phyloP scores from a whole-genome alignment of 768 basidiomycete genomes.

The Kwoniella europaea region DNA sequence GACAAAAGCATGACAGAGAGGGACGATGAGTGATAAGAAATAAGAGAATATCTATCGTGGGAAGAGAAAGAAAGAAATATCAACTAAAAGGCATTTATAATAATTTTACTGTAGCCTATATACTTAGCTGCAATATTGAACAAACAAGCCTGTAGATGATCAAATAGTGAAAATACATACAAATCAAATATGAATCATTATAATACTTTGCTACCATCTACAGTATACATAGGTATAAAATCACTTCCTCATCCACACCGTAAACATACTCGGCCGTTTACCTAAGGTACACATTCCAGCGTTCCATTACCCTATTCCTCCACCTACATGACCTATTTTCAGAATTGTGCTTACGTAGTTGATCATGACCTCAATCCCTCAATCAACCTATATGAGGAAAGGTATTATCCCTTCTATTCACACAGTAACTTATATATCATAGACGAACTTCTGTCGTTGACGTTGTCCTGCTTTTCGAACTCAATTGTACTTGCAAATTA shows the following conservation, averaged over 20 bases:
- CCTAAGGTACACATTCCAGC: not conserved
- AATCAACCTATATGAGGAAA: not conserved
- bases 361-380: not conserved
- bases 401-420: not conserved
- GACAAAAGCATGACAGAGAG: not conserved
- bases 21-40: not conserved
- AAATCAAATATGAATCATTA: slow-evolving; percentile 10
- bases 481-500: too few relatives aligned
- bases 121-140: not conserved
- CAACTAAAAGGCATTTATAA: slow-evolving; percentile 11
- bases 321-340: slow-evolving; percentile 4
- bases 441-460: not conserved
- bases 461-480: too few relatives aligned
- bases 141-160: slow-evolving; percentile 1
- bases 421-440: not conserved
- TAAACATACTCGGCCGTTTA: slow-evolving; percentile 3
- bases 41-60: not conserved
- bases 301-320: not conserved
- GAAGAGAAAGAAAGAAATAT: not conserved
- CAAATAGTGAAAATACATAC: too few relatives aligned
- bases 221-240: not conserved
- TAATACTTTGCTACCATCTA: not conserved
- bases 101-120: not conserved
- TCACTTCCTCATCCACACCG: not conserved
- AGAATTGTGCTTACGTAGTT: slow-evolving; percentile 11